Conservation (phyloP, 148 eudicot genomes). For the Rhododendron mucronatum region DNA sequence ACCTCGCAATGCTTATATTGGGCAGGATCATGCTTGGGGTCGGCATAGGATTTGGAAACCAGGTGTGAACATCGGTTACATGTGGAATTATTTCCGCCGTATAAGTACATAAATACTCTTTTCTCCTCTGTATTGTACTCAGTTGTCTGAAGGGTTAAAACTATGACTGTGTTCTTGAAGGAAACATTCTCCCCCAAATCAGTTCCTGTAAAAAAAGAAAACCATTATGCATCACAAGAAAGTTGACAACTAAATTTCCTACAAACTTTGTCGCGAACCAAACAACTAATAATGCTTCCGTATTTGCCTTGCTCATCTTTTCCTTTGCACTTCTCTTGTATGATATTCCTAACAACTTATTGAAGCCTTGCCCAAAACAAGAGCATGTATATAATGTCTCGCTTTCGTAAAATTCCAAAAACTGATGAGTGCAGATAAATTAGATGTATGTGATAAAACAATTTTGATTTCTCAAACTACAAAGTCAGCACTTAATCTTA, state of each 20-base stretch:
- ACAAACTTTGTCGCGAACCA: neutral
- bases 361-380: neutral
- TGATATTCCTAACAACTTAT: neutral
- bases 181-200: neutral
- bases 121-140: no score
- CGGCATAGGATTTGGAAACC: conserved; percentile 95
- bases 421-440: neutral
- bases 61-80: conserved; percentile 43
- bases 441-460: neutral
- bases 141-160: no score
- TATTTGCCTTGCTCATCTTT: neutral
- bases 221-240: neutral
- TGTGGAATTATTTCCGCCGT: neutral
- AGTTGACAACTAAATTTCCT: neutral
- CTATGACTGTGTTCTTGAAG: no score
- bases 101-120: no score
- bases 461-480: neutral
- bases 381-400: neutral
- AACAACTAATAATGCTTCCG: neutral
- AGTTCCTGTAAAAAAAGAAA: neutral
- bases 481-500: neutral
- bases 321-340: neutral
- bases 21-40: conserved; percentile 90
- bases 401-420: neutral
- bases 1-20: conserved; percentile 65